Conservation (phyloP, 2,329 filamentous ascomycete species). For the Verticillium zaregamsianum region DNA sequence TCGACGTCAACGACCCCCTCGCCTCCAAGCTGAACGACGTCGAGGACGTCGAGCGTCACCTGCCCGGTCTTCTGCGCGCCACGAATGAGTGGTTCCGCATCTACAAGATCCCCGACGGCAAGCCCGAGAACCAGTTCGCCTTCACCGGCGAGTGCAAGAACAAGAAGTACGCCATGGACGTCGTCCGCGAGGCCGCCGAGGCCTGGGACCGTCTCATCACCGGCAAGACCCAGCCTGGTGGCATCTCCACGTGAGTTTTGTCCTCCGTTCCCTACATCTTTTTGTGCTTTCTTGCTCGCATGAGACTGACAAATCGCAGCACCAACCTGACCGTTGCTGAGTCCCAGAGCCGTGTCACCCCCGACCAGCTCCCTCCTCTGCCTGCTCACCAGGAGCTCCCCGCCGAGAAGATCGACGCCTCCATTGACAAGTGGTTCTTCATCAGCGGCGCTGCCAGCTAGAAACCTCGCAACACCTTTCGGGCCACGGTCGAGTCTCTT, state of each 20-base stretch:
- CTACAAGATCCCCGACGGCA: slow-evolving; percentile 99
- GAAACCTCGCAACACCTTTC: background rate
- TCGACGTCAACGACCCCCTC: slow-evolving; percentile 95
- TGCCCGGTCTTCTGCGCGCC: slow-evolving; percentile 91
- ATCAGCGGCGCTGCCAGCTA: slow-evolving; percentile 86
- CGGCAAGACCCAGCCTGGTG: slow-evolving; percentile 76
- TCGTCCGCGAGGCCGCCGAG: slow-evolving; percentile 92
- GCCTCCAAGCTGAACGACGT: slow-evolving; percentile 96
- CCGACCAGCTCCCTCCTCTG: slow-evolving; percentile 69
- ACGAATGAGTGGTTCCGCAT: slow-evolving; percentile 99
- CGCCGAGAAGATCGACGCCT: slow-evolving; percentile 87
- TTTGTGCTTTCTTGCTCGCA: background rate
- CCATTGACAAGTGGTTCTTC: slow-evolving; percentile 99
- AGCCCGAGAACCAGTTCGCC: slow-evolving; percentile 99
- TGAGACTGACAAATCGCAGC: slow-evolving; percentile 42
- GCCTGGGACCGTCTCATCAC: slow-evolving; percentile 96
- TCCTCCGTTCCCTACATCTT: background rate
- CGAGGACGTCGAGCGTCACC: slow-evolving; percentile 97
- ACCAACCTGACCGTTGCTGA: slow-evolving; percentile 74
- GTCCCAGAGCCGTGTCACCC: slow-evolving; percentile 68
- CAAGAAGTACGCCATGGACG: slow-evolving; percentile 96
- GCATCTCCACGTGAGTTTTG: slow-evolving; percentile 71
- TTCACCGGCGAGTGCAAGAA: slow-evolving; percentile 99
- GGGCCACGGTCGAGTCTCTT: background rate
- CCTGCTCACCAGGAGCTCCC: slow-evolving; percentile 74